These are phyloP conservation scores for Leucosporidium yakuticum DNA, from an alignment of 768 basidiomycete genomes.

Conservation along the genomic window DNA sequence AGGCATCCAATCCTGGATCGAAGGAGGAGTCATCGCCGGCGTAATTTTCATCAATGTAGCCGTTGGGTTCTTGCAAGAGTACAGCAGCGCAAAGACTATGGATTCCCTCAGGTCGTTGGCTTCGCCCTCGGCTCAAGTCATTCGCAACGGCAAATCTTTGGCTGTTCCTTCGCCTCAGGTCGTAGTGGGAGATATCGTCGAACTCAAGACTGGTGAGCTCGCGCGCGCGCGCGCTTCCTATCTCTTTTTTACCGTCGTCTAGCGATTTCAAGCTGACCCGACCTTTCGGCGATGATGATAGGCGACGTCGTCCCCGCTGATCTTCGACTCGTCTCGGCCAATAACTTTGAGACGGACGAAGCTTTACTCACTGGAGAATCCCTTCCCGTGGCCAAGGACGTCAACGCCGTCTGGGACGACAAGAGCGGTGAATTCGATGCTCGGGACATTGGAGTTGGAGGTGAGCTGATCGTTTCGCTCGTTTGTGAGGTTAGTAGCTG, in stretches of 20 bases:
- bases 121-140: constrained; percentile 50
- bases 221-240: too few relatives aligned
- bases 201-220: constrained; percentile 44
- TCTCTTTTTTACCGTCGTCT: not conserved
- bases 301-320: constrained; percentile 43
- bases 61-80: constrained; percentile 51
- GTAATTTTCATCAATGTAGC: constrained; percentile 45
- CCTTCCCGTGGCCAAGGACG: constrained; percentile 44
- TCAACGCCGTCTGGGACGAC: constrained; percentile 26
- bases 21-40: constrained; percentile 50
- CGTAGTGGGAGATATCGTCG: constrained; percentile 47
- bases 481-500: not conserved
- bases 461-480: not conserved
- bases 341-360: constrained; percentile 46
- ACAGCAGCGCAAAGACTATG: constrained; percentile 53
- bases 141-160: constrained; percentile 47
- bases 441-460: constrained; percentile 32
- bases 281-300: too few relatives aligned
- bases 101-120: constrained; percentile 51
- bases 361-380: constrained; percentile 48
- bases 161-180: constrained; percentile 48
- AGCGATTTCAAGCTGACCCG: not conserved
- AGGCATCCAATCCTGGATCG: constrained; percentile 53
- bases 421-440: constrained; percentile 26
- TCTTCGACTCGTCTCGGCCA: constrained; percentile 38